Conservation (phyloP, 2,329 filamentous ascomycete genomes). For the Ceratocystis smalleyi region DNA sequence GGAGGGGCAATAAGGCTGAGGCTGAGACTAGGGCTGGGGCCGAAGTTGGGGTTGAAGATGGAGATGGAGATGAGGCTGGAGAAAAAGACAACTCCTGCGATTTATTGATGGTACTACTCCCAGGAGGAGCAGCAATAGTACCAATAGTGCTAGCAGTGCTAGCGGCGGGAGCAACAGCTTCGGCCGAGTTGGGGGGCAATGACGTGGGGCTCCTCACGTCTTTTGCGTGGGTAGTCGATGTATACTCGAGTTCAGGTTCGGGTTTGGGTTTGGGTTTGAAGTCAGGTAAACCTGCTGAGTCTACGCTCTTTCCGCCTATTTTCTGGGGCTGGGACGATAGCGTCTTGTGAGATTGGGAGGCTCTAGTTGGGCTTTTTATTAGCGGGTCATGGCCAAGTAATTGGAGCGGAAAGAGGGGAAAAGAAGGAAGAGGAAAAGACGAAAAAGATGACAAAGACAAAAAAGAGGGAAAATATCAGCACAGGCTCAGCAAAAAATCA, state of each 20-base stretch:
- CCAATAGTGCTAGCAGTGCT: neutral
- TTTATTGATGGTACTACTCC: too few relatives aligned
- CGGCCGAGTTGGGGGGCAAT: constrained; percentile 7
- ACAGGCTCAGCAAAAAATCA: neutral
- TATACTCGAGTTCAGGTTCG: neutral
- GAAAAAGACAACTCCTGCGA: neutral
- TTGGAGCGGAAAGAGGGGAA: neutral
- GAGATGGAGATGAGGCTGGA: neutral
- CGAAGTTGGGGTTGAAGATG: neutral
- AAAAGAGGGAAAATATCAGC: neutral
- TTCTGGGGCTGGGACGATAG: neutral
- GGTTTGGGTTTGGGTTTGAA: neutral
- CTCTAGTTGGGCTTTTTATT: neutral
- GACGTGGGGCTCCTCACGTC: constrained; percentile 2
- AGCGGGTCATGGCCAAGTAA: neutral
- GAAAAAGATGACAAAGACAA: neutral
- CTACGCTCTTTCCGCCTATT: neutral
- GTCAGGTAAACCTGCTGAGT: neutral
- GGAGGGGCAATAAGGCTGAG: neutral
- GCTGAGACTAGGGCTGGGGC: neutral
- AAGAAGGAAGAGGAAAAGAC: neutral
- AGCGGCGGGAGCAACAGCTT: neutral
- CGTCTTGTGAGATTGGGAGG: neutral
- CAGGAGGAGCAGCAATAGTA: neutral
- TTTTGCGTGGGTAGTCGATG: neutral